A percentile compares a stretch with the other conserved stretches of the same genome.
Evolutionary conservation across 2,329 filamentous ascomycete species (phyloP).

Genomic region (Venturia asperata): DNA sequence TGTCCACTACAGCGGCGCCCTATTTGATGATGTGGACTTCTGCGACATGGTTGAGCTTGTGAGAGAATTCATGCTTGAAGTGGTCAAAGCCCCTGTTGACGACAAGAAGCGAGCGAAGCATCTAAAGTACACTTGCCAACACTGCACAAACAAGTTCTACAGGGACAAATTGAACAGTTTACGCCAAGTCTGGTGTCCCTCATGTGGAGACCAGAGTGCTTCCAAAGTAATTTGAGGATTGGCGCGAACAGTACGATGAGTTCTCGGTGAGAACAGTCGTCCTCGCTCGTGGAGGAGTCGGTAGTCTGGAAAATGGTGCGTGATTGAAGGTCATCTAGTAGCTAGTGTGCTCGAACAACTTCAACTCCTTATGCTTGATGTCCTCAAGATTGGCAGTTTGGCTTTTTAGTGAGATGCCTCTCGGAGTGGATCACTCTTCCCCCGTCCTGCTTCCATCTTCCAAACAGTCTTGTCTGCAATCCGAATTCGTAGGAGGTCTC

Average conservation of each 20-base stretch:
- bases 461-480: too few species aligned
- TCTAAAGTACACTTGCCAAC: not conserved
- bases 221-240: not conserved
- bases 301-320: not conserved
- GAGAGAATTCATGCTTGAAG: constrained; percentile 10
- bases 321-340: not conserved
- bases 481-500: too few species aligned
- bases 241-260: not conserved
- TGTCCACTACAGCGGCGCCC: not conserved
- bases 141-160: not conserved
- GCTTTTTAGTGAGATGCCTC: too few species aligned
- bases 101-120: too few species aligned
- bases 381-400: not conserved
- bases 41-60: constrained; percentile 21
- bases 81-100: not conserved
- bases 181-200: not conserved
- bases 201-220: not conserved
- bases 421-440: too few species aligned
- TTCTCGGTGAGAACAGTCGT: not conserved
- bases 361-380: not conserved
- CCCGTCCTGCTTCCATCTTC: too few species aligned
- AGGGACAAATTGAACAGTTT: not conserved
- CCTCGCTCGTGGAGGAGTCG: too few species aligned
- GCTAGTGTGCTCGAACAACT: not conserved
- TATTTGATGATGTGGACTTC: not conserved